Conservation (phyloP, 805 yeast genomes). For the Wickerhamiella occidentalis region DNA sequence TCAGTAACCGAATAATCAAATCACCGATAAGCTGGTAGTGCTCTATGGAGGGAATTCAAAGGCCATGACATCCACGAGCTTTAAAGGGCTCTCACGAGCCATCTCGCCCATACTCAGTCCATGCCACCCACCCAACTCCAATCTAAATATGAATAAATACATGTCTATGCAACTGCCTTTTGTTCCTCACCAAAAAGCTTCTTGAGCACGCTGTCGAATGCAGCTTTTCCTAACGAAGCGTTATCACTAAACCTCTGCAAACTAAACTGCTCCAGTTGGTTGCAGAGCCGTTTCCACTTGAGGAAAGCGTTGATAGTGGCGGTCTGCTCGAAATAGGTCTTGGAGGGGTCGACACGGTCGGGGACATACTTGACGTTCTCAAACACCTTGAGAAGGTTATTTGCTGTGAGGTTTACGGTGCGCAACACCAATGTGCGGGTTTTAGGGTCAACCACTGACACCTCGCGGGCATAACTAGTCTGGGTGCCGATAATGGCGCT, state of each 20-base stretch:
- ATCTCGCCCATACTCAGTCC: no score
- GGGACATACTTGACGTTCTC: slow-evolving; percentile 82
- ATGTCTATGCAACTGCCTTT: not conserved
- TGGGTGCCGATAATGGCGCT: slow-evolving; percentile 50
- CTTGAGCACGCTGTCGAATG: slow-evolving; percentile 67
- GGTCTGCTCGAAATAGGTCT: slow-evolving; percentile 61
- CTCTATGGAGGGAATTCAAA: no score
- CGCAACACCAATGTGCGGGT: slow-evolving; percentile 59
- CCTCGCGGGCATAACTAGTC: slow-evolving; percentile 73
- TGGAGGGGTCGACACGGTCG: slow-evolving; percentile 32
- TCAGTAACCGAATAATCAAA: no score
- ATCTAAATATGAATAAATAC: no score
- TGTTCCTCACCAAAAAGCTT: not conserved
- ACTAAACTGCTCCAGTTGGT: slow-evolving; percentile 84
- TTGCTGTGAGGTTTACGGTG: slow-evolving; percentile 78
- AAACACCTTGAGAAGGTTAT: slow-evolving; percentile 59
- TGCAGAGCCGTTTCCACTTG: slow-evolving; percentile 54
- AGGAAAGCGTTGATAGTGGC: slow-evolving; percentile 87
- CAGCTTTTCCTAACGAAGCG: slow-evolving; percentile 68
- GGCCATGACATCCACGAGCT: no score
- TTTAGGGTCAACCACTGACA: slow-evolving; percentile 66
- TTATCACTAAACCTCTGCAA: slow-evolving; percentile 80
- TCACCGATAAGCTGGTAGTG: no score
- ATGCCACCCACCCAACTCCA: not conserved
- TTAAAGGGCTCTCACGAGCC: no score